Conservation (phyloP, 805 yeast genomes). For the Yarrowia alimentaria region DNA sequence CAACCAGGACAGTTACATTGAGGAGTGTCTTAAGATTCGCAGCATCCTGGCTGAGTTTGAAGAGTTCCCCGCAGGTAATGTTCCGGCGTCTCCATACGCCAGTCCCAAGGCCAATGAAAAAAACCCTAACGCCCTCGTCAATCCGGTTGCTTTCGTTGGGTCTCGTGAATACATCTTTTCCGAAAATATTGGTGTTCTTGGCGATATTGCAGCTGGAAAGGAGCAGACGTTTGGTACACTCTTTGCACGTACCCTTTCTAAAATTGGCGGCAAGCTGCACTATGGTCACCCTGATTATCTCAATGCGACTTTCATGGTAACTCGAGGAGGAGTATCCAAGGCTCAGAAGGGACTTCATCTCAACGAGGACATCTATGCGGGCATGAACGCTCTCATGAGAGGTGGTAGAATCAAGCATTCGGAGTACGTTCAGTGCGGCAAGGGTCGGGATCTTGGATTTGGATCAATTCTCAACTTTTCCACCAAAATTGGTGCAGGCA, state of each 20-base stretch:
- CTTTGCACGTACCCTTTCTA: constrained; percentile 78
- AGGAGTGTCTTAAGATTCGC: constrained; percentile 77
- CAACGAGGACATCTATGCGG: constrained; percentile 85
- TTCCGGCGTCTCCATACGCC: constrained; percentile 48
- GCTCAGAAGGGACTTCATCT: constrained; percentile 80
- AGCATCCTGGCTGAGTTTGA: constrained; percentile 75
- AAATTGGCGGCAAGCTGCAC: constrained; percentile 78
- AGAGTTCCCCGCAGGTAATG: constrained; percentile 41
- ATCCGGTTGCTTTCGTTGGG: constrained; percentile 80
- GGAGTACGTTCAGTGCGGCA: constrained; percentile 82
- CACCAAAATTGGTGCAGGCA: constrained; percentile 84
- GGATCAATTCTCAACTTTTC: constrained; percentile 79
- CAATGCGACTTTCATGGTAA: constrained; percentile 72
- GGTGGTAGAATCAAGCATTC: constrained; percentile 85
- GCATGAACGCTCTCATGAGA: constrained; percentile 72
- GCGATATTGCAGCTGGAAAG: constrained; percentile 85
- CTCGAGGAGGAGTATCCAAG: constrained; percentile 84
- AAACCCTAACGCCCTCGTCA: constrained; percentile 34
- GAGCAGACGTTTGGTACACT: constrained; percentile 86
- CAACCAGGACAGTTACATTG: constrained; percentile 78
- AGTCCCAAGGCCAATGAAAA: constrained; percentile 49
- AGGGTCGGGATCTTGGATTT: constrained; percentile 82
- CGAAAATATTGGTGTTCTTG: constrained; percentile 76
- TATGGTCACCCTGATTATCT: constrained; percentile 87
- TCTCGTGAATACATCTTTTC: constrained; percentile 82